Evolutionary conservation across 2,329 filamentous ascomycete genomes (phyloP), one percentile per base, ranked within the genome.

Genomic region (Fusarium sp.): DNA sequence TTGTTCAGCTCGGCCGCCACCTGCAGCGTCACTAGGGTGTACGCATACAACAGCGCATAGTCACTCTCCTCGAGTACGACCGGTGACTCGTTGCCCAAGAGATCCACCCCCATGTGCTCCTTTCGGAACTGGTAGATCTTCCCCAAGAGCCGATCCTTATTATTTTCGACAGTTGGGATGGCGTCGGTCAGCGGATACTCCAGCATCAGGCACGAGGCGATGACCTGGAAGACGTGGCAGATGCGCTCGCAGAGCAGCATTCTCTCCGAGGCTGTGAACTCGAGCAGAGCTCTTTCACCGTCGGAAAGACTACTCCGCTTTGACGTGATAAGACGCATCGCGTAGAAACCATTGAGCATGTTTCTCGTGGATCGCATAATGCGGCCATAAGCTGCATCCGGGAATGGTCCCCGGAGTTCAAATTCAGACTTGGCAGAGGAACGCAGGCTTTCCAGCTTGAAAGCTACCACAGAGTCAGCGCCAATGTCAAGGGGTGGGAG

Each of bases 121-220:
- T 94, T 92, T 65, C 96, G 88, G 82, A 97, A 98, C 78, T 93
- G 91, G 78, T 97, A 97, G 42, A 98, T 93, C 83, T 94, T 96
- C 22, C 94, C 93, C 25, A 99, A 87, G 54, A 98, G 85, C 68
- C 94, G 88, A 80, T 99, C 95, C 73, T 97, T 90, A 45, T 92
- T 91, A 80, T 93, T 91, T 59, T 93, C 91, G 35, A 97, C 93
- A 70, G 92, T 95, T 0, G 97, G 97, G 47, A 98, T 87, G 14
- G 94, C 94, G 79, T 98, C 95, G 38, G 93, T 96, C 68, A 99
- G 87, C 0, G 97, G 95, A 78, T 98, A 98, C 83, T 98, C 95
- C 10, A 98, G 88, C 87, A 97, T 98, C 85, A 98, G 91, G 16
- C 94, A 97, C 47, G 94, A 97, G 2, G 97, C 97, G 72, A 99